phyloP scores from a whole-genome alignment of 1,284 basidiomycete genomes.

The Apiotrichum porosum region DNA sequence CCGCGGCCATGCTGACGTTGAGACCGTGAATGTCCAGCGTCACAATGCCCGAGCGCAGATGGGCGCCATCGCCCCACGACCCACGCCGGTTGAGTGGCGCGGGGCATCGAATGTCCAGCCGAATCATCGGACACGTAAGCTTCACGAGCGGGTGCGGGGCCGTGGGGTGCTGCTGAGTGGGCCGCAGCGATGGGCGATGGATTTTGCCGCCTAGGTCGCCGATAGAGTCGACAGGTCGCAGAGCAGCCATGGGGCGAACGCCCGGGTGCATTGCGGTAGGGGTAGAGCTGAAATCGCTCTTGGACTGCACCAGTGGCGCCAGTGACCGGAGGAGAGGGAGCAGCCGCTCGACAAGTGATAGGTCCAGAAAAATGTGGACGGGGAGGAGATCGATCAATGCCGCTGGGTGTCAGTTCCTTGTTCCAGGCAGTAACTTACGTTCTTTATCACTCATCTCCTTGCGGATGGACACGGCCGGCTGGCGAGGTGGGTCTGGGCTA shows the following conservation, averaged over 20 bases:
- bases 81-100: constrained; percentile 38
- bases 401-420: constrained; percentile 16
- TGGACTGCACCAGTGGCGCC: constrained; percentile 25
- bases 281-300: not conserved
- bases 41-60: constrained; percentile 45
- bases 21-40: constrained; percentile 43
- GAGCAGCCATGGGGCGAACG: not conserved
- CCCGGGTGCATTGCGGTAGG: not conserved
- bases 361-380: constrained; percentile 68
- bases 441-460: constrained; percentile 14
- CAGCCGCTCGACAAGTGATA: constrained; percentile 54
- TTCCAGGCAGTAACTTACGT: constrained; percentile 14
- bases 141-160: constrained; percentile 6
- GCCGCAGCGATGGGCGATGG: too few species aligned
- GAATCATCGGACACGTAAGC: constrained; percentile 31
- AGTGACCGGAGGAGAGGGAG: constrained; percentile 34
- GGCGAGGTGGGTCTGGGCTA: constrained; percentile 9
- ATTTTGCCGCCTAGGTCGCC: constrained; percentile 12
- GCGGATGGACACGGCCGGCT: constrained; percentile 21
- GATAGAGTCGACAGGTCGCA: constrained; percentile 12
- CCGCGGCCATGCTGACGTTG: constrained; percentile 10
- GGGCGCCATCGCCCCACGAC: constrained; percentile 42
- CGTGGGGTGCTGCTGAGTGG: not conserved
- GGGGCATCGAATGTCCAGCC: constrained; percentile 46
- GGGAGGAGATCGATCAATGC: constrained; percentile 51